These are phyloP conservation scores for Trypanosomatidae sp. DNA, from an alignment of 208 protist species.

Conservation along the genomic window DNA sequence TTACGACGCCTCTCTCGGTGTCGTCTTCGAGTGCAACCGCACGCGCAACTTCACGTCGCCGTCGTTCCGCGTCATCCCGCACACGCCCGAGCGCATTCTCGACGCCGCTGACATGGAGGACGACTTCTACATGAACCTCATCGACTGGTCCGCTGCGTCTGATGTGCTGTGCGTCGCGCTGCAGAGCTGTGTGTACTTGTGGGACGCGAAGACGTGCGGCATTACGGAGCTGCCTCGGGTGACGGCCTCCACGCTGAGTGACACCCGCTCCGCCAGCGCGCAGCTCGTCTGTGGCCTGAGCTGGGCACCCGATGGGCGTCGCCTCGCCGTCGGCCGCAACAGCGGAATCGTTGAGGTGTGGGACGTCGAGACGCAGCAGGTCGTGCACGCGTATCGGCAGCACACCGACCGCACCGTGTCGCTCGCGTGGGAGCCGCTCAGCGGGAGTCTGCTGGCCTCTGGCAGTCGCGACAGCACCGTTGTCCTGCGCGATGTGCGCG, in stretches of 20 bases:
- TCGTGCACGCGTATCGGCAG: conserved; percentile 83
- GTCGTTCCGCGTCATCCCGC: conserved; percentile 89
- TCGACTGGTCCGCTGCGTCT: conserved; percentile 95
- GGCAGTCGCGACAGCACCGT: conserved; percentile 96
- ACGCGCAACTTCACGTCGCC: conserved; percentile 76
- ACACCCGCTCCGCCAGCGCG: too few relatives aligned
- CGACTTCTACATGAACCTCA: conserved; percentile 99
- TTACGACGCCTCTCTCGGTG: conserved; percentile 68
- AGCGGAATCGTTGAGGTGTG: conserved; percentile 92
- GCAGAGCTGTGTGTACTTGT: conserved; percentile 96
- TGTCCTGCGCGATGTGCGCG: conserved; percentile 94
- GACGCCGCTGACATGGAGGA: conserved; percentile 98
- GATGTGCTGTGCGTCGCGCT: conserved; percentile 97
- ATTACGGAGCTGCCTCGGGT: conserved; percentile 96
- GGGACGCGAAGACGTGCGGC: conserved; percentile 94
- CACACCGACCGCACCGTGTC: conserved; percentile 69
- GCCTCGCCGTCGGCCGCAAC: conserved; percentile 88
- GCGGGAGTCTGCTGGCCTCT: conserved; percentile 75
- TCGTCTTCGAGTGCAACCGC: conserved; percentile 85
- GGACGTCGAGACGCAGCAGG: conserved; percentile 79
- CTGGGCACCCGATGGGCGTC: conserved; percentile 92
- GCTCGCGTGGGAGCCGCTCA: conserved; percentile 93
- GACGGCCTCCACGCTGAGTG: too few relatives aligned
- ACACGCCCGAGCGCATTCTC: conserved; percentile 95
- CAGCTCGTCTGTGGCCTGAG: conserved; percentile 88